Evolutionary conservation across 768 basidiomycete genomes (phyloP), one percentile per base, ranked within the genome.

Genomic region (Termitomyces sp.): DNA sequence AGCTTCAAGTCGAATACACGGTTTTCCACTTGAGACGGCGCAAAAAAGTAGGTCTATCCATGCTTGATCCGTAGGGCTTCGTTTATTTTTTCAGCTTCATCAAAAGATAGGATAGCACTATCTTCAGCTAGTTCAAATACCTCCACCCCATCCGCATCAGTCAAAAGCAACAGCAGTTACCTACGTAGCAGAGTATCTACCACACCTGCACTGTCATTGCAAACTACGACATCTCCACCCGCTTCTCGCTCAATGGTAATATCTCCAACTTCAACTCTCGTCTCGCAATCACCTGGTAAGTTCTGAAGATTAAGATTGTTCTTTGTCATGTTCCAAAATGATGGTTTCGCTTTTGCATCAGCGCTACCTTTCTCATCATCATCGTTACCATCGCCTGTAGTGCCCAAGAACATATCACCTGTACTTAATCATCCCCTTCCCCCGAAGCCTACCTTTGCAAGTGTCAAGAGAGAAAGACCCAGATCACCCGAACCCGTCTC

Each of bases 381-480:
- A 36, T 57, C 64, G 2, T 50, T 46, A 24, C 20, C 56, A 46
- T 46, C 22, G n/a, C 38, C 38, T 26, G 18, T 22, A 49, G 35
- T 26, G 24, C 14, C 36, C n/a, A 38, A 48, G 38, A 49, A 47
- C n/a, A 49, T 40, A 41, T 56, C 63, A 46, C 26, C 63, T 51
- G 36, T 55, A 45, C 57, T 47, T 18, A 67, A 36, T 52, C 76
- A 66, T 61, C 73, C 63, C 48, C 68, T 67, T 59, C 80, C 65
- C 41, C 69, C 65, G 8, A 72, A 71, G 63, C 72, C 72, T 46
- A 49, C 61, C 33, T 24, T 46, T 13, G 64, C 73, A 45, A 69
- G 73, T 16, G 66, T 71, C 61, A 83, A 80, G 56, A 72, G 80
- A 14, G 74, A 74, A 38, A 68, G 69, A 30, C 65, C 64, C 3